Evolutionary conservation across 495 filamentous ascomycete genomes (phyloP).

Genomic region (Tuber melanosporum): DNA sequence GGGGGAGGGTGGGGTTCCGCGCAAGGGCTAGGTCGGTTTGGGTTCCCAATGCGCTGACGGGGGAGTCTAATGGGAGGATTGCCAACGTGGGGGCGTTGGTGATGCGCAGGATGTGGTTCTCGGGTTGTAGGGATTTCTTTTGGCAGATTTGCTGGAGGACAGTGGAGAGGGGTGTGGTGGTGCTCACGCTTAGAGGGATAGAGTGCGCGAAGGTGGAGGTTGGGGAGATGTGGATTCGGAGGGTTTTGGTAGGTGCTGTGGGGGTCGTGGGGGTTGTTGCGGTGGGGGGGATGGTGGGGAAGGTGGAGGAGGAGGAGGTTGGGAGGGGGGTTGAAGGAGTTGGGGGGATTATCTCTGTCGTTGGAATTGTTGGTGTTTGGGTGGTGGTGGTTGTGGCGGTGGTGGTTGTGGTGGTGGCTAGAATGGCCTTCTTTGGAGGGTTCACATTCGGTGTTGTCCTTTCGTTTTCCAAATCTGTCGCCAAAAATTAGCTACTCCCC

Average conservation of each 20-base stretch:
- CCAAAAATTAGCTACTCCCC: background rate
- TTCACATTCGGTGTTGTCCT: constrained; percentile 64
- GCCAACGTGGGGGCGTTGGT: constrained; percentile 71
- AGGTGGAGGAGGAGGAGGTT: constrained; percentile 47
- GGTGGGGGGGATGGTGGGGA: constrained; percentile 12
- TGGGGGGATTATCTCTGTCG: constrained; percentile 43
- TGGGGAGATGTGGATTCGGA: constrained; percentile 79
- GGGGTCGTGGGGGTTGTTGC: background rate
- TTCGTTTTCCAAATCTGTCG: constrained; percentile 63
- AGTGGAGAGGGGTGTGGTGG: constrained; percentile 90
- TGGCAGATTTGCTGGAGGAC: constrained; percentile 85
- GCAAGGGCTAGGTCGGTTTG: constrained; percentile 79
- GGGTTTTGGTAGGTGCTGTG: constrained; percentile 73
- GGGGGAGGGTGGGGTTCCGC: background rate
- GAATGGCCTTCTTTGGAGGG: constrained; percentile 37
- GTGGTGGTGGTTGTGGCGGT: constrained; percentile 43
- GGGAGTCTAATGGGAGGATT: constrained; percentile 70
- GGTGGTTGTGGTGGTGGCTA: constrained; percentile 37
- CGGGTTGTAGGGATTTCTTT: constrained; percentile 82
- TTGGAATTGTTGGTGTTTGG: constrained; percentile 44
- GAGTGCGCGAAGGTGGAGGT: constrained; percentile 54
- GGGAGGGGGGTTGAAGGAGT: constrained; percentile 37
- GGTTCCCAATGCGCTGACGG: constrained; percentile 79
- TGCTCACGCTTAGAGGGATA: constrained; percentile 73
- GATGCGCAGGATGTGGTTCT: constrained; percentile 79